Percentiles rank a stretch among this genome's conserved stretches.
Evolutionary conservation across 2,329 filamentous ascomycete species (phyloP).

Genomic region (Taxawa tesnikishii): DNA sequence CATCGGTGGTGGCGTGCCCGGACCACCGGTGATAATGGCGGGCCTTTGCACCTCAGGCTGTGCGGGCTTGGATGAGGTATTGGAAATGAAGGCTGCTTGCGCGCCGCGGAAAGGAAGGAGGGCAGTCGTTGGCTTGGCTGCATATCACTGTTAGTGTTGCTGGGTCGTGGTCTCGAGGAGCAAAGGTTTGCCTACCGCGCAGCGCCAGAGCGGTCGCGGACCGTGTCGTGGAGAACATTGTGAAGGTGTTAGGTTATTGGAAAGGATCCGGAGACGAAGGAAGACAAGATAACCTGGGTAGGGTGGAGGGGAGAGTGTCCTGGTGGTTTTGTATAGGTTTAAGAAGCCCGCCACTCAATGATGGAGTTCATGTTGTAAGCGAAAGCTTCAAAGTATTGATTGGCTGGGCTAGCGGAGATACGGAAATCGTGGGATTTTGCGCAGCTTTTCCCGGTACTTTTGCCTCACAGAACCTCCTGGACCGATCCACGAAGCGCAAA

Average conservation of each 20-base stretch:
- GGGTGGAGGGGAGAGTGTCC: slow-evolving; percentile 1
- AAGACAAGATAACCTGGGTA: slow-evolving; percentile 2
- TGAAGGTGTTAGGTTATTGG: slow-evolving; percentile 7
- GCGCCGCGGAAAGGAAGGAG: slow-evolving; percentile 52
- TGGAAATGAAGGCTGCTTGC: slow-evolving; percentile 50
- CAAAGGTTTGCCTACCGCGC: slow-evolving; percentile 32
- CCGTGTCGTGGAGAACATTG: slow-evolving; percentile 40
- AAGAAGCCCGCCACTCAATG: slow-evolving; percentile 7
- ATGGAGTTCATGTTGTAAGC: slow-evolving; percentile 3
- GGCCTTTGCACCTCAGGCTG: slow-evolving; percentile 40
- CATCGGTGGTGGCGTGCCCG: slow-evolving; percentile 38
- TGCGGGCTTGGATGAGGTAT: slow-evolving; percentile 52
- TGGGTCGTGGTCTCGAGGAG: neutral
- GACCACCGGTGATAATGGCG: slow-evolving; percentile 41
- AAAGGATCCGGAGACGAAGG: slow-evolving; percentile 1
- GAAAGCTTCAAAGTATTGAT: no score
- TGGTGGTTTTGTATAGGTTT: slow-evolving; percentile 1
- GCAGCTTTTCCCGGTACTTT: neutral
- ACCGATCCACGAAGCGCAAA: no score
- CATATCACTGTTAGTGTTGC: slow-evolving; percentile 2
- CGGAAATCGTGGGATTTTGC: neutral
- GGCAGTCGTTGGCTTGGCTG: slow-evolving; percentile 54
- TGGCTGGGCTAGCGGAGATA: neutral
- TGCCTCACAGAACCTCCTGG: no score
- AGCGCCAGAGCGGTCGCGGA: slow-evolving; percentile 41